phyloP scores from a whole-genome alignment of 257 asterid genomes.

The Scutellaria barbata region DNA sequence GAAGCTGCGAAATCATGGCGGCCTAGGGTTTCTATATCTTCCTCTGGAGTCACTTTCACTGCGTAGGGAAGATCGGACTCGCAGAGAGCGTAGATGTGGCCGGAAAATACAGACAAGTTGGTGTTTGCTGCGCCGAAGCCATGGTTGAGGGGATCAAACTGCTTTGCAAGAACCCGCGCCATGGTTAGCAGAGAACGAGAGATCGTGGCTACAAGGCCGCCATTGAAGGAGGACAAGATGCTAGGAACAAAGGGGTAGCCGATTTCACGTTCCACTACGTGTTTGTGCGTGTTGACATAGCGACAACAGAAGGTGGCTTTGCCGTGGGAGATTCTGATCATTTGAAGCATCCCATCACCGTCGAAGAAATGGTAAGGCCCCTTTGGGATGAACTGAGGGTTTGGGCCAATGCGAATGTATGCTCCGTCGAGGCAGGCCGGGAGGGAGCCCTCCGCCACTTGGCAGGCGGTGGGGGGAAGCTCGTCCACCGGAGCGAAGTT shows the following conservation, averaged over 20 bases:
- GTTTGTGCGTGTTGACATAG: constrained; percentile 33
- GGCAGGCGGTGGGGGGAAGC: constrained; percentile 30
- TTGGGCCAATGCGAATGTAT: constrained; percentile 32
- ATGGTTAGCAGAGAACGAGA: neutral
- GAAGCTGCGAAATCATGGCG: neutral
- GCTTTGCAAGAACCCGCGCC: neutral
- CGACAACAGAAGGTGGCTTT: constrained; percentile 23
- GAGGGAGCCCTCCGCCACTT: constrained; percentile 25
- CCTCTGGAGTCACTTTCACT: neutral
- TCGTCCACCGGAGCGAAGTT: constrained; percentile 11
- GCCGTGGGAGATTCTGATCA: constrained; percentile 13
- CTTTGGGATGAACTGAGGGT: constrained; percentile 21
- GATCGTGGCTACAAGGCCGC: constrained; percentile 3
- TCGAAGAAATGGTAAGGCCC: constrained; percentile 28
- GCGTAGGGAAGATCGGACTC: constrained; percentile 36
- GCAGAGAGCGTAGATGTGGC: constrained; percentile 20
- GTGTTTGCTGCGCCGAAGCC: constrained; percentile 31
- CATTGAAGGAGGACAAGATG: constrained; percentile 28
- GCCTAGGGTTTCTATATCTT: constrained; percentile 12
- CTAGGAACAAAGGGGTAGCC: constrained; percentile 28
- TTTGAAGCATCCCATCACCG: constrained; percentile 31
- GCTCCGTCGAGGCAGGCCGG: constrained; percentile 26
- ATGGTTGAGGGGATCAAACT: constrained; percentile 7
- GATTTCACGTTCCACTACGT: constrained; percentile 14
- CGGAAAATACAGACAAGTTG: constrained; percentile 7